phyloP scores from a whole-genome alignment of 352 stramenopile species.

The Pythium aristosporum region DNA sequence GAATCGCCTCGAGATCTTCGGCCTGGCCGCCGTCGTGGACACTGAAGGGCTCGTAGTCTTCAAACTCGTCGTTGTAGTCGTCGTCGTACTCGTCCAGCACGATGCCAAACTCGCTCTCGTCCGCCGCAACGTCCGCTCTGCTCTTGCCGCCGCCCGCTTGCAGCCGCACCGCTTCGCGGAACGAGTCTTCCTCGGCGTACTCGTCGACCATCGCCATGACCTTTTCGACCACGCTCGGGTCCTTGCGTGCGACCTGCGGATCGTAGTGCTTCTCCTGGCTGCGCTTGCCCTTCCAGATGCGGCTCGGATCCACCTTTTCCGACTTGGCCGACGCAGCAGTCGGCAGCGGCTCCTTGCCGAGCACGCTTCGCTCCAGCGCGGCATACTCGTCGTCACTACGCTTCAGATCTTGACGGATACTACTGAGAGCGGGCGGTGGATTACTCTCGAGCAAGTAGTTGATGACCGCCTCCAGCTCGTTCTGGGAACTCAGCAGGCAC shows the following conservation, averaged over 20 bases:
- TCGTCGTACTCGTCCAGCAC: conserved; percentile 48
- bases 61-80: conserved; percentile 87
- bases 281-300: conserved; percentile 42
- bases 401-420: conserved; percentile 19
- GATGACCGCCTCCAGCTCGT: conserved; percentile 38
- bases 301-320: conserved; percentile 28
- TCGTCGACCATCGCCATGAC: conserved; percentile 33
- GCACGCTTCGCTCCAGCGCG: conserved; percentile 14
- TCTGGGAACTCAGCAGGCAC: conserved; percentile 29
- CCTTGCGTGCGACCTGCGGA: conserved; percentile 30
- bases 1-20: conserved; percentile 37
- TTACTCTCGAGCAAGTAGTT: conserved; percentile 40
- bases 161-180: conserved; percentile 17
- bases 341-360: conserved; percentile 14
- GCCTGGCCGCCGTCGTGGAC: conserved; percentile 30
- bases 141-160: background rate
- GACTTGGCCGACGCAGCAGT: conserved; percentile 12
- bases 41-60: conserved; percentile 59
- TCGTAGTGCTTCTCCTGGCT: conserved; percentile 37
- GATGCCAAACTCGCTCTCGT: background rate
- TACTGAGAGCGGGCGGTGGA: conserved; percentile 19
- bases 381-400: conserved; percentile 22
- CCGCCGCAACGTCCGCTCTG: background rate
- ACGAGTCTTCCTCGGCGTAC: conserved; percentile 31
- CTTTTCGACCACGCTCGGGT: conserved; percentile 33